Evolutionary conservation across 1,284 basidiomycete genomes (phyloP).

Genomic region (Ceratobasidium sp.): DNA sequence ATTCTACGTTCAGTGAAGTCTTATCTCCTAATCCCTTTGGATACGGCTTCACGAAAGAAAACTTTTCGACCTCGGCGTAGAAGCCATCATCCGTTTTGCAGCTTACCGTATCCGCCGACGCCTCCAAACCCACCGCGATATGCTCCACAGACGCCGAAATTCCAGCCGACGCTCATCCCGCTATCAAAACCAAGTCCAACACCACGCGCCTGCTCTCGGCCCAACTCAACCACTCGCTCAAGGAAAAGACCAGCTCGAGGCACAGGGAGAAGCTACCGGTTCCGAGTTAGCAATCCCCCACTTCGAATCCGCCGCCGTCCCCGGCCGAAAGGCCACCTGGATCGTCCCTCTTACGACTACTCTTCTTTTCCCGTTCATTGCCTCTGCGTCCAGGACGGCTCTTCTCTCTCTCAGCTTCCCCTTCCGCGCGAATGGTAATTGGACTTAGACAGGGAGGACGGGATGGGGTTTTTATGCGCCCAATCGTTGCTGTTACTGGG

Average conservation of each 20-base stretch:
- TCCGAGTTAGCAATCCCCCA: neutral
- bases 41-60: slow-evolving; percentile 39
- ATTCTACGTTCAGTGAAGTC: too few relatives aligned
- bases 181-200: neutral
- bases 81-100: slow-evolving; percentile 44
- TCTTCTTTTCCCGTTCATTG: slow-evolving; percentile 32
- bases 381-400: slow-evolving; percentile 10
- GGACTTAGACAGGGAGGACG: slow-evolving; percentile 19
- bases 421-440: slow-evolving; percentile 12
- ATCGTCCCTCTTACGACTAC: slow-evolving; percentile 38
- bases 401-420: slow-evolving; percentile 20
- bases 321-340: slow-evolving; percentile 32
- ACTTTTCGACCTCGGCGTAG: slow-evolving; percentile 42
- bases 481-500: slow-evolving; percentile 11
- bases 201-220: neutral
- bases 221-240: too few relatives aligned
- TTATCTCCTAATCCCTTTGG: too few relatives aligned
- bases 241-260: neutral
- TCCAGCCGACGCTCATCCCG: slow-evolving; percentile 21
- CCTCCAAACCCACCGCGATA: slow-evolving; percentile 27
- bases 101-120: slow-evolving; percentile 35
- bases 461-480: slow-evolving; percentile 13
- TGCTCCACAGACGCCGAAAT: slow-evolving; percentile 9
- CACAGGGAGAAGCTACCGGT: neutral
- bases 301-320: neutral